These are phyloP conservation scores for Xylaria sp. DNA, from an alignment of 2,329 filamentous ascomycete genomes.

Conservation along the genomic window DNA sequence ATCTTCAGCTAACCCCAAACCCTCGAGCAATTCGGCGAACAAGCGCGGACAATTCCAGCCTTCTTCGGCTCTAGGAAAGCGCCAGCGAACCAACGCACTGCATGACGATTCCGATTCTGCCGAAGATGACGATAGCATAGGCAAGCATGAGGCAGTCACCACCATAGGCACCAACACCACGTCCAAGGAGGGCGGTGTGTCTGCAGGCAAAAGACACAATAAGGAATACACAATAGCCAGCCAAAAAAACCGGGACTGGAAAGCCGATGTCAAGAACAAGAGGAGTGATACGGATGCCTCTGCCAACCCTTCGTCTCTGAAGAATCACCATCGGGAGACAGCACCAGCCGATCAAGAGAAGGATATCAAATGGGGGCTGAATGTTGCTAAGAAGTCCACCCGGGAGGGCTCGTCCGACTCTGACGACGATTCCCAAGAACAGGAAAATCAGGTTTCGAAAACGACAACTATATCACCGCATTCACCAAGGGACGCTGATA, in stretches of 20 bases:
- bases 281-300: conserved; percentile 27
- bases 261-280: conserved; percentile 46
- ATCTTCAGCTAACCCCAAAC: conserved; percentile 45
- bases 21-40: conserved; percentile 47
- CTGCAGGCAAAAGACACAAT: conserved; percentile 32
- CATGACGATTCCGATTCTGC: conserved; percentile 58
- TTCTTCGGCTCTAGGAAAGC: conserved; percentile 61
- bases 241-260: conserved; percentile 52
- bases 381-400: conserved; percentile 46
- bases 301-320: conserved; percentile 15
- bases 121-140: conserved; percentile 48
- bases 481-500: conserved; percentile 51
- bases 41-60: conserved; percentile 48
- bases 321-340: conserved; percentile 38
- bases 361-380: conserved; percentile 54
- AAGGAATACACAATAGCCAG: conserved; percentile 46
- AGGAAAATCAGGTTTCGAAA: conserved; percentile 18
- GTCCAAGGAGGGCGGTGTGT: conserved; percentile 32
- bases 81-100: conserved; percentile 57
- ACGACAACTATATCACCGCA: conserved; percentile 35
- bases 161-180: conserved; percentile 48
- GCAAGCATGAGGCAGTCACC: conserved; percentile 50
- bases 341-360: conserved; percentile 51
- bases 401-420: conserved; percentile 30
- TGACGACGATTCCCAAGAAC: conserved; percentile 29